Base-by-base conservation (phyloP, 306 rosid genomes). In the Lablab purpureus region DNA sequence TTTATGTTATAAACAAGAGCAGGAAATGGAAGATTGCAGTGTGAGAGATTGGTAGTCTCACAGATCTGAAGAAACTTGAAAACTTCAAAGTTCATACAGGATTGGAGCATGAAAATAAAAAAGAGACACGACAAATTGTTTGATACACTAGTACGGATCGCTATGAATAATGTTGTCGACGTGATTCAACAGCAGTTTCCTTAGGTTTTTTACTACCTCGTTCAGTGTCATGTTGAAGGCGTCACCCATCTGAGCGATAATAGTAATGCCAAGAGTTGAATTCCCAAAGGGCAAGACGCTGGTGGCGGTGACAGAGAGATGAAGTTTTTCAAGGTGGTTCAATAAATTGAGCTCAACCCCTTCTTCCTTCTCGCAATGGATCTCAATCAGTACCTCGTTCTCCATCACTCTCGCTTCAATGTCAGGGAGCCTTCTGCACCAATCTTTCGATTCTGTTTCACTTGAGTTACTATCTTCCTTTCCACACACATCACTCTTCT, bases 261-360 rank as follows among this genome's bases (percentile, higher is more conserved):
- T 84, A 36, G 87, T 84, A 23, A 84, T 49, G 36, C 84, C 81
- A 19, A 84, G 78, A 74, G 84, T 68, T 66, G 81, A 79, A 74
- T 60, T 74, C 15, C 87, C 87, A 74, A 84, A 84, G 0, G 84
- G 84, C 68, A 84, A 59, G 2, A 79, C 70, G 56, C 78, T 84
- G 70, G 28, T 79, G 7, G 63, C 77, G 0, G 78, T 79, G 55
- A 84, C 87, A 79, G 4, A 27, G 0, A 84, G 73, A 68, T 79
- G 74, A 60, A 84, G 50, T 50, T 67, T 67, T 70, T 83, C n/a
- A 67, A 83, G 77, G 2, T 47, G 41, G 15, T 69, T 30, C 19
- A 79, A 28, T 79, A 83, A 49, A 50, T 67, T 74, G 43, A 56
- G 27, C 30, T 67, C 69, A 47, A 79, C 71, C 15, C 77, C 87